Conservation (phyloP, 2,329 filamentous ascomycete genomes). For the Orbilia quercus region DNA sequence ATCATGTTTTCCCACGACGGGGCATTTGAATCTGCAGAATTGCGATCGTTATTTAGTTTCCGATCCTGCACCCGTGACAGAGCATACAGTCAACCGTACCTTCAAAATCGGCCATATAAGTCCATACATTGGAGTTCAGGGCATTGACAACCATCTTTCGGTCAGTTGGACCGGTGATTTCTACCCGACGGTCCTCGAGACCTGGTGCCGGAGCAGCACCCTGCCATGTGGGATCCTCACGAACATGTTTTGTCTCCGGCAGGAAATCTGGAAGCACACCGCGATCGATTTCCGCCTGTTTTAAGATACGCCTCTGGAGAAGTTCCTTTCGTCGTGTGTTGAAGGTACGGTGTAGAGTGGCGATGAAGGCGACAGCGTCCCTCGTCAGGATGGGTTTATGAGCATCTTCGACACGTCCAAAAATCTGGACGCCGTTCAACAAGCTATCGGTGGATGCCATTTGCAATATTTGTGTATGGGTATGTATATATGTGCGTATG, state of each 20-base stretch:
- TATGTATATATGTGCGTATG: no score
- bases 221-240: conserved; percentile 93
- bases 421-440: conserved; percentile 87
- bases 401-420: conserved; percentile 79
- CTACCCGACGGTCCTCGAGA: conserved; percentile 89
- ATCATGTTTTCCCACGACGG: conserved; percentile 99
- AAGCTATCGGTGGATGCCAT: conserved; percentile 80
- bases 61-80: background rate
- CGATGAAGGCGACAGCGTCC: conserved; percentile 80
- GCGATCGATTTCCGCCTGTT: conserved; percentile 92
- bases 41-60: background rate
- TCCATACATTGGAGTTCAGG: conserved; percentile 94
- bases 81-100: conserved; percentile 67
- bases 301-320: conserved; percentile 83
- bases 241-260: conserved; percentile 93
- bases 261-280: conserved; percentile 92
- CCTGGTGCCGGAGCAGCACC: conserved; percentile 91
- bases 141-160: conserved; percentile 99
- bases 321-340: conserved; percentile 87
- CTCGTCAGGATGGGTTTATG: conserved; percentile 92
- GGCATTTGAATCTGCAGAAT: conserved; percentile 80
- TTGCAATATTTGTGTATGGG: no score
- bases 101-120: conserved; percentile 99
- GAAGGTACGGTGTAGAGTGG: conserved; percentile 94
- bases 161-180: conserved; percentile 97